Evolutionary conservation across 2,329 filamentous ascomycete genomes (phyloP), one percentile per base, ranked within the genome.

Genomic region (Colletotrichum sp.): DNA sequence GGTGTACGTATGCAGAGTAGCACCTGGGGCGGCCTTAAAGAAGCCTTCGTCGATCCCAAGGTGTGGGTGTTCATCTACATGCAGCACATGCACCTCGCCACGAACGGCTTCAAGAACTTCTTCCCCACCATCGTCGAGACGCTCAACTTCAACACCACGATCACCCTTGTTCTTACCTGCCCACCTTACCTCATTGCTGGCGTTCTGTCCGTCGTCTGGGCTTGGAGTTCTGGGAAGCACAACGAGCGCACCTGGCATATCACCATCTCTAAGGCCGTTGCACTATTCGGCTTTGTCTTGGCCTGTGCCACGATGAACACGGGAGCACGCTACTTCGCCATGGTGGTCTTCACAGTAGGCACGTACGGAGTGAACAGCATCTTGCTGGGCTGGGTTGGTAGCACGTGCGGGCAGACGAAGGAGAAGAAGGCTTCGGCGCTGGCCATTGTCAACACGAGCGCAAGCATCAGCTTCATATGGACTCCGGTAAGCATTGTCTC

Each of bases 241-340:
- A 87, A 89, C 71, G 88, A 89, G 76, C 82, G 87, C 34, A 88
- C 86, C 1, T 88, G 86, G 86, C 88, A 89, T 67, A 86, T 87
- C 18, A 88, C 86, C 1, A 77, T 83, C 9, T 84, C 85, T 6
- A 88, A 88, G 68, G 63, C 81, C 4, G 76, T 86, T 21, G 87
- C 87, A 1, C 81, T 87, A 1, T 72, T 78, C 80, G 24, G 70
- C 1, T 80, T 79, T 21, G 70, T 75, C 13, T 32, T 79, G 32
- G 77, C 78, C 3, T 78, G 78, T 36, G 75, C 34, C 85, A 88
- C 71, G 83, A 84, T 80, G 70, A 80, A 80, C 62, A 76, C 80
- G 2, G 78, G 78, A 1, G 81, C 79, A 1, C 76, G 82, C 1
- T 83, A 83, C 68, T 76, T 80, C 28, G 81, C 80, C 67, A 82